Conservation (phyloP, 495 filamentous ascomycete genomes). For the Penicillium nucicola region DNA sequence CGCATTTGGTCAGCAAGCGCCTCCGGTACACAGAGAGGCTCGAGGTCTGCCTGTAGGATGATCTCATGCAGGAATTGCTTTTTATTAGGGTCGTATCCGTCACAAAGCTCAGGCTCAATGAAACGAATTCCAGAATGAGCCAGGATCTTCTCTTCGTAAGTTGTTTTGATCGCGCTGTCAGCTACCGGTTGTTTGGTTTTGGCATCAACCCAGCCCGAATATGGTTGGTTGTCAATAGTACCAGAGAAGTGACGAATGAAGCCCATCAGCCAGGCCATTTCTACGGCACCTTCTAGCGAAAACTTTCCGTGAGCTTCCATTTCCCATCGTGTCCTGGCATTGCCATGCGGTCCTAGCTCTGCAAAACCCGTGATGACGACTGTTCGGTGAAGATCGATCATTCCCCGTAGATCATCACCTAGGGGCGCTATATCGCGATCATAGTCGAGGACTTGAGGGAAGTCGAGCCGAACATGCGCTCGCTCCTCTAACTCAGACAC, state of each 20-base stretch:
- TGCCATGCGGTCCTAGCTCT: constrained; percentile 98
- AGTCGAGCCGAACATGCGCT: constrained; percentile 94
- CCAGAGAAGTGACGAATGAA: constrained; percentile 98
- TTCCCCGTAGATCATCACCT: constrained; percentile 81
- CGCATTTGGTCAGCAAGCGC: constrained; percentile 96
- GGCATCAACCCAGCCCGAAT: constrained; percentile 94
- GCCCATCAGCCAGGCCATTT: constrained; percentile 99
- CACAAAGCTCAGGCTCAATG: constrained; percentile 95
- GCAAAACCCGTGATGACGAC: constrained; percentile 97
- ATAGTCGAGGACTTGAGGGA: constrained; percentile 89
- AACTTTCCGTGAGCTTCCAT: constrained; percentile 97
- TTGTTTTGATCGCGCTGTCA: constrained; percentile 92
- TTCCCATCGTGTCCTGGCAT: constrained; percentile 95
- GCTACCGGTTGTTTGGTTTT: constrained; percentile 93
- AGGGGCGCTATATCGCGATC: constrained; percentile 83
- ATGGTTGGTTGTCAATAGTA: constrained; percentile 89
- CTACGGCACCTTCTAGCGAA: constrained; percentile 93
- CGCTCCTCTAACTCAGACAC: constrained; percentile 83
- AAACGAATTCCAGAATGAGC: constrained; percentile 98
- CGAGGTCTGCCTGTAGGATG: constrained; percentile 90
- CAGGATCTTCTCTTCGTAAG: constrained; percentile 93
- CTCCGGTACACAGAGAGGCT: constrained; percentile 93
- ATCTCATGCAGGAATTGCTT: constrained; percentile 97
- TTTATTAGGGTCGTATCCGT: constrained; percentile 95
- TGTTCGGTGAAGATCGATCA: constrained; percentile 96